Percentiles rank a stretch among this genome's conserved stretches.
Evolutionary conservation across 192 early-diverging fungal genomes (phyloP).

Genomic region (Coemansia sp.): DNA sequence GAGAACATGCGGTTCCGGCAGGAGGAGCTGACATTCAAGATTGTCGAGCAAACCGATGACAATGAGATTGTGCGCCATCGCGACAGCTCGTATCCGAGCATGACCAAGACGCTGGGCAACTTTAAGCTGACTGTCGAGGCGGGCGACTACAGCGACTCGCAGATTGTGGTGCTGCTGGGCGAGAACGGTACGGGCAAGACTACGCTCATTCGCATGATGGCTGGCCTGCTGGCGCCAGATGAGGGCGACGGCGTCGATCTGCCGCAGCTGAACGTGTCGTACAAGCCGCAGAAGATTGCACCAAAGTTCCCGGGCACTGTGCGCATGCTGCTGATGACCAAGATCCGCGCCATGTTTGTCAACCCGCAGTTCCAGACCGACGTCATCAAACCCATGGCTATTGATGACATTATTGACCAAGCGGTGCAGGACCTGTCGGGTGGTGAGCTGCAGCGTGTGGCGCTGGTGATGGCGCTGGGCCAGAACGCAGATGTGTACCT

Average conservation of each 20-base stretch:
- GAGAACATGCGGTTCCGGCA: slow-evolving; percentile 99
- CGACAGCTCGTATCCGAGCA: slow-evolving; percentile 81
- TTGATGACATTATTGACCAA: slow-evolving; percentile 93
- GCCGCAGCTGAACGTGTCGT: slow-evolving; percentile 85
- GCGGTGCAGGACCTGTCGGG: slow-evolving; percentile 84
- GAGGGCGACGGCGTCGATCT: slow-evolving; percentile 68
- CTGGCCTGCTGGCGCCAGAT: slow-evolving; percentile 79
- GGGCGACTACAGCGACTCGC: slow-evolving; percentile 93
- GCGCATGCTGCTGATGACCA: slow-evolving; percentile 85
- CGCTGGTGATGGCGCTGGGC: slow-evolving; percentile 87
- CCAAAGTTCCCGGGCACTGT: slow-evolving; percentile 93
- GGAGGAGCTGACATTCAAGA: slow-evolving; percentile 87
- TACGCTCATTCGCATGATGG: slow-evolving; percentile 92
- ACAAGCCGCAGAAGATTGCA: slow-evolving; percentile 99
- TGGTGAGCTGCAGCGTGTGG: slow-evolving; percentile 99
- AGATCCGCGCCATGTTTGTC: slow-evolving; percentile 81
- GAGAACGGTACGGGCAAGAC: slow-evolving; percentile 99
- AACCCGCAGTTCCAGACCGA: slow-evolving; percentile 96
- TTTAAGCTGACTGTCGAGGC: slow-evolving; percentile 77
- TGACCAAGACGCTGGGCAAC: slow-evolving; percentile 83
- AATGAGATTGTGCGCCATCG: slow-evolving; percentile 64
- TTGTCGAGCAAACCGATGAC: slow-evolving; percentile 86
- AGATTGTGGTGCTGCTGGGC: slow-evolving; percentile 97
- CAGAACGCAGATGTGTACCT: slow-evolving; percentile 93
- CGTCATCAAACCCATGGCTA: slow-evolving; percentile 90